Evolutionary conservation across 441 rosid genomes (phyloP).

Genomic region (Bruguiera hainesii): DNA sequence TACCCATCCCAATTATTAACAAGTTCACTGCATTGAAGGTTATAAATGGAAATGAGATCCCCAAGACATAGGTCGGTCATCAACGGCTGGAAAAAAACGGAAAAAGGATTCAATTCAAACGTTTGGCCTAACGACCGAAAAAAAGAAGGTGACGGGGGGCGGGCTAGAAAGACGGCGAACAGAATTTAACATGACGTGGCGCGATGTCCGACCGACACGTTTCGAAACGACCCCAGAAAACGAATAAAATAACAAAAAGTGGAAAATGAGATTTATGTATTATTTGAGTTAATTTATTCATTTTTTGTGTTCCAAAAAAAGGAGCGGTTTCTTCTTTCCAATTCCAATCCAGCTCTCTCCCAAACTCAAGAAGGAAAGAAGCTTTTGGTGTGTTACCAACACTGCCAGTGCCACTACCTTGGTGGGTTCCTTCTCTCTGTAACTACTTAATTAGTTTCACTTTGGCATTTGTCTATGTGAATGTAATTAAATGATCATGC

Average conservation of each 20-base stretch:
- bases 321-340: too few species aligned
- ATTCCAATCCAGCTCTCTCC: too few species aligned
- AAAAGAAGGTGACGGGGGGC: conserved; percentile 1
- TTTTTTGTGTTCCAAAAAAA: too few species aligned
- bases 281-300: too few species aligned
- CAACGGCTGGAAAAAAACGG: not conserved
- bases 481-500: not conserved
- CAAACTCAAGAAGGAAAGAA: not conserved
- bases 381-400: not conserved
- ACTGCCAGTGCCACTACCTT: not conserved
- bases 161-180: conserved; percentile 13
- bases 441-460: too few species aligned
- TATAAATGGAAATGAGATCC: not conserved
- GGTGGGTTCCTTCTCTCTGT: too few species aligned
- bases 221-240: not conserved
- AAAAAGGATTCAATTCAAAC: not conserved
- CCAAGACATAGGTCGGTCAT: not conserved
- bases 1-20: not conserved
- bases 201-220: not conserved
- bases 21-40: not conserved
- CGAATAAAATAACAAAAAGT: too few species aligned
- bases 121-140: conserved; percentile 11
- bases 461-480: not conserved
- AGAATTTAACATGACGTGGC: conserved; percentile 9
- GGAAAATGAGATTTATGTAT: not conserved